Evolutionary conservation across 2,329 filamentous ascomycete species (phyloP), one percentile per base, ranked within the genome.

Genomic region (Helminthosporium solani): DNA sequence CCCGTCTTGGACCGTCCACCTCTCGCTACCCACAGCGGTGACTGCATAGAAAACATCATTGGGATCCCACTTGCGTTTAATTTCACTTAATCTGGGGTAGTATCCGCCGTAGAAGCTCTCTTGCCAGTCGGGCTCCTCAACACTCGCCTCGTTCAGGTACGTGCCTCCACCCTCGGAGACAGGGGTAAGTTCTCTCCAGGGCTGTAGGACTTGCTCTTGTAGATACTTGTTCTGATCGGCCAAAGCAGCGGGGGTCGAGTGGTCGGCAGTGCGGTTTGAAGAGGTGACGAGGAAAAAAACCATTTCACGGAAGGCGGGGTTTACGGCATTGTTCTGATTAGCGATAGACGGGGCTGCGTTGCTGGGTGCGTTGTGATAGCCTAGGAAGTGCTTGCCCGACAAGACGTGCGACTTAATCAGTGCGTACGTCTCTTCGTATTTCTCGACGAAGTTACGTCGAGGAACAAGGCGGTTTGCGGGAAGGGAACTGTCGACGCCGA

Each of bases 361-460:
- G 14, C 33, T 42, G 15, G 50, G 60, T 2, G 53, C 45, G 44
- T 58, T 54, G 44, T 58, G 56, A 34, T 56, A 57, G 15, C 47
- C 51, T 1, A 50, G 40, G 15, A 56, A 52, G n/a, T 61, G 54
- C 16, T 42, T 44, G 0, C 52, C 56, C 2, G 36, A 30, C 1
- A 30, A 36, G 0, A 57, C 50, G 12, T 62, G 57, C 57, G 47
- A 40, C 53, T 47, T 43, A 1, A 86, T 74, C 27, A 86, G 67
- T 3, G 44, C 38, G 18, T 49, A 57, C 0, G 56, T 46, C 21
- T 44, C 46, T 41, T 44, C 60, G 57, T 28, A 60, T 55, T 47
- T 66, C 7, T 67, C 52, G 1, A 53, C 37, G 4, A 70, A 57
- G 27, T 54, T 52, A 12, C 47, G 27, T 3, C 55, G 40, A 1